Conservation (phyloP, 371 early-diverging fungal species). For the Mucor indicus region DNA sequence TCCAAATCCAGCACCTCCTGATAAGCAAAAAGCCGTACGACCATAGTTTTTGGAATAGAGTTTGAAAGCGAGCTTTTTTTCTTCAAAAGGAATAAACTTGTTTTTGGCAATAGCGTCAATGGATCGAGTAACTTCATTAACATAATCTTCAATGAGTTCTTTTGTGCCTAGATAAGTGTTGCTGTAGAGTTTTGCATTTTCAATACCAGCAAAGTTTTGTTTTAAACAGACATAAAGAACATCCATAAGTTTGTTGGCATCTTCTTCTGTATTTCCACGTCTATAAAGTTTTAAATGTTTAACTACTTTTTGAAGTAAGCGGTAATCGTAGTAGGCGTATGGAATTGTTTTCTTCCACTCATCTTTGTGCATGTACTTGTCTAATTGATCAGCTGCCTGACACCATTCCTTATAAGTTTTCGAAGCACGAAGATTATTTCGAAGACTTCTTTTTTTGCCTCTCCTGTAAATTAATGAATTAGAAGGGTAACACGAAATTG, state of each 20-base stretch:
- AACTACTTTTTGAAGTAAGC: constrained; percentile 65
- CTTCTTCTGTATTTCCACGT: constrained; percentile 25
- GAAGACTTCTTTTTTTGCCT: constrained; percentile 51
- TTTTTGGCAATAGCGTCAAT: constrained; percentile 62
- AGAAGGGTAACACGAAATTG: no score
- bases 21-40: constrained; percentile 82
- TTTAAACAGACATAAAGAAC: constrained; percentile 68
- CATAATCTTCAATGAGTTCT: constrained; percentile 71
- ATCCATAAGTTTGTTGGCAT: constrained; percentile 41
- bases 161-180: constrained; percentile 80
- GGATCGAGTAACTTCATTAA: constrained; percentile 72
- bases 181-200: constrained; percentile 73
- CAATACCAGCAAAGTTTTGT: constrained; percentile 79
- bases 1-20: constrained; percentile 89
- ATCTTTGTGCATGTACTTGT: constrained; percentile 66
- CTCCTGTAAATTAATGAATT: no score
- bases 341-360: constrained; percentile 70
- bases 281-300: constrained; percentile 41
- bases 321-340: constrained; percentile 67
- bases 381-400: constrained; percentile 65
- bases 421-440: constrained; percentile 49
- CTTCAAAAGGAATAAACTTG: constrained; percentile 41
- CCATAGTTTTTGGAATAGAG: constrained; percentile 80
- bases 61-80: constrained; percentile 72
- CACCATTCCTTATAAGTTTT: constrained; percentile 71